Evolutionary conservation across 352 stramenopile genomes (phyloP), one percentile per base, ranked within the genome.

Genomic region (Phytophthora boehmeriae): DNA sequence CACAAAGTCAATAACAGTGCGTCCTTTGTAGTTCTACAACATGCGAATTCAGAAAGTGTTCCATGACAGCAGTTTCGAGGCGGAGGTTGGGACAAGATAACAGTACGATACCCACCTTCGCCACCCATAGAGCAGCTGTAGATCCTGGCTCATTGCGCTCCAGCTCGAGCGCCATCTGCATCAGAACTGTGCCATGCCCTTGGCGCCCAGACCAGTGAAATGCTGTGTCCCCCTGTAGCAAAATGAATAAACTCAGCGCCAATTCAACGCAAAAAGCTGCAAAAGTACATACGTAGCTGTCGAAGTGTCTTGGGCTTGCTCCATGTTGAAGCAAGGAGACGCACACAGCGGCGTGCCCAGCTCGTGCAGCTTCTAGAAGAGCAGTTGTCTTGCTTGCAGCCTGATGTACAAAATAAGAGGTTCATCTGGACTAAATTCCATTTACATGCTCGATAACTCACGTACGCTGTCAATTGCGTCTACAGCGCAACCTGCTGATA

Each of bases 181-280:
- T 34, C 0, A 90, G 68, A n/a, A 89, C 59, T 5, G 63, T 70
- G 5, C 81, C 78, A 34, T 84, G 82, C 1, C 63, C 61, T 27
- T 83, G 72, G 16, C 84, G 69, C 0, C 70, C 84, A 10, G 78
- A 82, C 80, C 80, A 92, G 51, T 93, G 84, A 11, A 93, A 84
- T 8, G 78, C 66, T 6, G 84, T 90, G 62, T 93, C 84, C 1
- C 84, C 84, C 80, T 86, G 54, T 11, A 25, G 45, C 19, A 42
- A 10, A 19, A 27, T 11, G 4, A 2, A 8, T 23, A 11, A 34
- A 20, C 16, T 23, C 19, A 54, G 6, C 17, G 30, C 22, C 30
- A 42, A n/a, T 53, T 16, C 34, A 49, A 52, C 19, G 25, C 42
- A 25, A 38, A 17, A 19, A 2, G 17, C 32, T 4, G 27, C 32